Evolutionary conservation across 805 yeast genomes (phyloP).

Genomic region (Saturnispora diversa): DNA sequence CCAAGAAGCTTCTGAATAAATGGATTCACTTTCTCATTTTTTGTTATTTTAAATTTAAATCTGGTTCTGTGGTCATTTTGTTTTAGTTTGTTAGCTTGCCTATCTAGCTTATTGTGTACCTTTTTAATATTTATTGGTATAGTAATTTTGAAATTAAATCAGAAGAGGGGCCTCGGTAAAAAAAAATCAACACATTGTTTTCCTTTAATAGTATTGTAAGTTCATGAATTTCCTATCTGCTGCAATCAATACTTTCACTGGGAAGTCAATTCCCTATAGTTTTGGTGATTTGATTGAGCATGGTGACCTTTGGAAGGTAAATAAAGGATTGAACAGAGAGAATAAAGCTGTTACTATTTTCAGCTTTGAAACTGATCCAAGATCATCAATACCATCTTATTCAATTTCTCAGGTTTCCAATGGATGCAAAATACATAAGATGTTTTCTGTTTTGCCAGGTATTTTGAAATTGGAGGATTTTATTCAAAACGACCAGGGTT

Average conservation of each 20-base stretch:
- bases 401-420: conserved; percentile 35
- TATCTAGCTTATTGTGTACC: no score
- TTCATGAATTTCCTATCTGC: conserved; percentile 65
- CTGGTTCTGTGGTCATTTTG: background rate
- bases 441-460: conserved; percentile 59
- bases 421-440: conserved; percentile 39
- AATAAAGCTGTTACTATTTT: conserved; percentile 55
- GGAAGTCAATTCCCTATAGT: conserved; percentile 50
- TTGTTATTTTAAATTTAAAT: background rate
- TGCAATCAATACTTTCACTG: conserved; percentile 53
- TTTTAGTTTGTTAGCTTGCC: conserved; percentile 1
- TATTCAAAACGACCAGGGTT: conserved; percentile 47
- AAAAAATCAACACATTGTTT: no score
- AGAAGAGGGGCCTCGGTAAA: no score
- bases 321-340: conserved; percentile 49
- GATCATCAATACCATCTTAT: no score
- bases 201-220: no score
- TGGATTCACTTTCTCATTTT: background rate
- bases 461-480: conserved; percentile 55
- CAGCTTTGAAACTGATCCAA: conserved; percentile 43
- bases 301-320: conserved; percentile 51
- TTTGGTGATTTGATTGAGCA: conserved; percentile 36
- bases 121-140: no score
- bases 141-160: no score
- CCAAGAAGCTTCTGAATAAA: conserved; percentile 88